phyloP scores from a whole-genome alignment of 108 stramenopile genomes.

The Nitzschia putrida region DNA sequence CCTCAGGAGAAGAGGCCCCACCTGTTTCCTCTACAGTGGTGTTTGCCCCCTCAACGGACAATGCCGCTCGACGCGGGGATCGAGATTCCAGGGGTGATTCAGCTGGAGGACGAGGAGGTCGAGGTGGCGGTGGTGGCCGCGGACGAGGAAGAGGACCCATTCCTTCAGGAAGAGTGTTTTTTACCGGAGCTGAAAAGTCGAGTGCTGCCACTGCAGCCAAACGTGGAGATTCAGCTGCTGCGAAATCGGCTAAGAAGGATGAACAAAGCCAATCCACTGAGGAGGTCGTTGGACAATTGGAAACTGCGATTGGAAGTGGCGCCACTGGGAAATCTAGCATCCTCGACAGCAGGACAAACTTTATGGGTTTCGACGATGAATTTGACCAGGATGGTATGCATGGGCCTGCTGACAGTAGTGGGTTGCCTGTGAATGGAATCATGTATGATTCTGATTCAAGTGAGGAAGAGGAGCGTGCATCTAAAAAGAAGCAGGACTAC shows the following conservation, averaged over 20 bases:
- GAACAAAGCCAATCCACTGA: slow-evolving; percentile 55
- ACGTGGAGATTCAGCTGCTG: slow-evolving; percentile 7
- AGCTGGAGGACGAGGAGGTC: slow-evolving; percentile 34
- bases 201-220: slow-evolving; percentile 8
- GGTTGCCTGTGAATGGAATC: slow-evolving; percentile 36
- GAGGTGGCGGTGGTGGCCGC: slow-evolving; percentile 53
- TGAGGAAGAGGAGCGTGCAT: slow-evolving; percentile 42
- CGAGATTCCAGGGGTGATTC: slow-evolving; percentile 44
- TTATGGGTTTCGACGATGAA: slow-evolving; percentile 12
- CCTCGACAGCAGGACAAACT: not conserved
- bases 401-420: slow-evolving; percentile 27
- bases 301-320: slow-evolving; percentile 50
- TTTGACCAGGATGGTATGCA: slow-evolving; percentile 26
- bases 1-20: not conserved
- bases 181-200: slow-evolving; percentile 55
- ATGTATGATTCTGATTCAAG: slow-evolving; percentile 87
- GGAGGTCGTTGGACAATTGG: slow-evolving; percentile 78
- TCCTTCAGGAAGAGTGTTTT: slow-evolving; percentile 76
- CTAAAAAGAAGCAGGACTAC: slow-evolving; percentile 17
- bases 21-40: slow-evolving; percentile 11
- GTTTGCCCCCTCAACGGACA: slow-evolving; percentile 14
- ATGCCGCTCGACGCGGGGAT: slow-evolving; percentile 9
- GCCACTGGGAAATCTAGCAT: not conserved
- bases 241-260: slow-evolving; percentile 16
- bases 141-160: slow-evolving; percentile 52